phyloP scores from a whole-genome alignment of 345 rosid species.

The Arabidopsis arenosa region DNA sequence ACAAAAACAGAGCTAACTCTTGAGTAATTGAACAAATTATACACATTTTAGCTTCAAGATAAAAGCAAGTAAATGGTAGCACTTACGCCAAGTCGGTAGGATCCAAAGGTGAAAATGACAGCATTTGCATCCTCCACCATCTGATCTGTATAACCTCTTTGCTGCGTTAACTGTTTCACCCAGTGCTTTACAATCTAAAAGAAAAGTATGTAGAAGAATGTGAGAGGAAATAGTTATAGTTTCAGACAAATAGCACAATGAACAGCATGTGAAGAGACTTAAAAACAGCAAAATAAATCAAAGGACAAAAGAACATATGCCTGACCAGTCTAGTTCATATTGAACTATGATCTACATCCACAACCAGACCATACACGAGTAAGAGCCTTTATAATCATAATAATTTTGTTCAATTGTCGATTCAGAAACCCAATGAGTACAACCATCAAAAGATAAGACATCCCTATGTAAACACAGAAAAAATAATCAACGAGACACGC shows the following conservation, averaged over 20 bases:
- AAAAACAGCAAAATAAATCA: neutral
- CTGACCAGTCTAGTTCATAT: neutral
- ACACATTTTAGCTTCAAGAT: neutral
- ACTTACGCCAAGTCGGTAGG: slow-evolving; percentile 91
- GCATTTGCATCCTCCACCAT: slow-evolving; percentile 97
- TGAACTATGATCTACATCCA: slow-evolving; percentile 6
- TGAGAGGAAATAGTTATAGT: neutral
- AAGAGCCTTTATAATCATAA: slow-evolving; percentile 7
- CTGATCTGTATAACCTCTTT: slow-evolving; percentile 80
- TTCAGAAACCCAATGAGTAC: neutral
- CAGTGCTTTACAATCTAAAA: slow-evolving; percentile 79
- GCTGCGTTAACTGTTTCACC: slow-evolving; percentile 77
- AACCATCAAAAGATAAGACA: neutral
- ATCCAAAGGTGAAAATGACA: slow-evolving; percentile 88
- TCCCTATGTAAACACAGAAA: neutral
- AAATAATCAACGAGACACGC: neutral
- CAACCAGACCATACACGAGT: slow-evolving; percentile 14
- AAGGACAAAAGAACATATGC: neutral
- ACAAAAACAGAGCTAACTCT: neutral
- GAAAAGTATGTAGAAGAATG: neutral
- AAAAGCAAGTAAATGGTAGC: neutral
- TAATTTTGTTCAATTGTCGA: neutral
- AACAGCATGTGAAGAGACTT: slow-evolving; percentile 7
- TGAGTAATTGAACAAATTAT: neutral
- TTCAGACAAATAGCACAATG: neutral